These are phyloP conservation scores for Colletotrichum plurivorum DNA, from an alignment of 2,329 filamentous ascomycete genomes.

Conservation along the genomic window DNA sequence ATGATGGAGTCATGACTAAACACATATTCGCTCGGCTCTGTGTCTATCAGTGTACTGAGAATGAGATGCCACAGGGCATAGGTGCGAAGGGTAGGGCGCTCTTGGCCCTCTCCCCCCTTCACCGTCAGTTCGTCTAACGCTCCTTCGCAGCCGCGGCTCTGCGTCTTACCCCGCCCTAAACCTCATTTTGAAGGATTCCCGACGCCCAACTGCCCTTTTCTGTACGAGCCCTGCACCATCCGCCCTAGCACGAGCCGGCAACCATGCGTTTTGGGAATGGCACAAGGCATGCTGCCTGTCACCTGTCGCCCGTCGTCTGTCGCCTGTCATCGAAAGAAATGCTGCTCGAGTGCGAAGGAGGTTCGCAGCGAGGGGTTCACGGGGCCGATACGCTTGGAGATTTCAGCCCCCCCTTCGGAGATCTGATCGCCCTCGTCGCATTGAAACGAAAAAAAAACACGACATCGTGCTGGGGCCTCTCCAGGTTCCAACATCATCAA, in stretches of 20 bases:
- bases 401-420: too few species aligned
- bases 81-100: too few species aligned
- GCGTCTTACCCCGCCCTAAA: conserved; percentile 33
- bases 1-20: conserved; percentile 30
- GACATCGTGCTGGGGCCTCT: background rate
- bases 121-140: conserved; percentile 31
- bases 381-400: too few species aligned
- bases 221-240: conserved; percentile 17
- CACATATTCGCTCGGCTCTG: background rate
- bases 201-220: conserved; percentile 10
- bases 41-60: too few species aligned
- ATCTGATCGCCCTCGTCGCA: background rate
- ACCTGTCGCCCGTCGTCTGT: too few species aligned
- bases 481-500: background rate
- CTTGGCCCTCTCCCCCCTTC: background rate
- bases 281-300: background rate
- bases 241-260: conserved; percentile 5
- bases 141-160: conserved; percentile 30
- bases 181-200: conserved; percentile 26
- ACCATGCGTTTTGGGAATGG: conserved; percentile 10
- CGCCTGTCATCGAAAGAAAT: background rate
- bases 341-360: too few species aligned
- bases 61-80: too few species aligned
- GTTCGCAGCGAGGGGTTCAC: background rate
- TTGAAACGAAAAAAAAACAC: conserved; percentile 2